Evolutionary conservation across 768 basidiomycete species (phyloP).

Genomic region (Amanita exitialis): DNA sequence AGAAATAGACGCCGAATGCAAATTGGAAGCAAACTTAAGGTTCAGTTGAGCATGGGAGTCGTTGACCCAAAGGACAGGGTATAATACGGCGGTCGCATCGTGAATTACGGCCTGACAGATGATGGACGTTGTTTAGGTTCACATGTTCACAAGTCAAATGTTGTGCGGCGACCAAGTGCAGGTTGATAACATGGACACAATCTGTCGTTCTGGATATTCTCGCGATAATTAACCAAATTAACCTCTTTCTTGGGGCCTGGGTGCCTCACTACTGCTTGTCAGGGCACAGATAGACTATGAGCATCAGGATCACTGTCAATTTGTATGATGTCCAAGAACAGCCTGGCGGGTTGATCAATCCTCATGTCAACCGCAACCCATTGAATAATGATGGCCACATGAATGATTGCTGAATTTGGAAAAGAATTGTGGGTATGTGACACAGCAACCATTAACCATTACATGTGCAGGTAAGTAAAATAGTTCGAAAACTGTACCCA

Average conservation of each 20-base stretch:
- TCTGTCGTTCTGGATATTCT: neutral
- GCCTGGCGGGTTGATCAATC: neutral
- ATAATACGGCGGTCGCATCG: too few species aligned
- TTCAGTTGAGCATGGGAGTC: too few species aligned
- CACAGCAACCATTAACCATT: neutral
- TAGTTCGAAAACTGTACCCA: neutral
- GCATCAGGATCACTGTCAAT: neutral
- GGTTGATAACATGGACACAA: too few species aligned
- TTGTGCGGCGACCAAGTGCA: too few species aligned
- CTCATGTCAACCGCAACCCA: neutral
- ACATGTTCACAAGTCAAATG: too few species aligned
- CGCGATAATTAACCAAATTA: too few species aligned
- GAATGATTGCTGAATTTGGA: neutral
- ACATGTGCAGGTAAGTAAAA: neutral
- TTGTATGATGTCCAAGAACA: neutral
- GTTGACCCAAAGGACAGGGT: too few species aligned
- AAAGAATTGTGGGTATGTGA: neutral
- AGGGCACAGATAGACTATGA: constrained; percentile 1
- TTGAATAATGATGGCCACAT: neutral
- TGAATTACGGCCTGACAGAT: too few species aligned
- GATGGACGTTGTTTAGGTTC: too few species aligned
- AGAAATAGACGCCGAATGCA: too few species aligned
- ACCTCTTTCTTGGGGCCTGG: too few species aligned
- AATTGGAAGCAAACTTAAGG: too few species aligned
- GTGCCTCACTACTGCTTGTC: neutral